Evolutionary conservation across 805 yeast species (phyloP).

Genomic region (Teunomyces aglyptinius): DNA sequence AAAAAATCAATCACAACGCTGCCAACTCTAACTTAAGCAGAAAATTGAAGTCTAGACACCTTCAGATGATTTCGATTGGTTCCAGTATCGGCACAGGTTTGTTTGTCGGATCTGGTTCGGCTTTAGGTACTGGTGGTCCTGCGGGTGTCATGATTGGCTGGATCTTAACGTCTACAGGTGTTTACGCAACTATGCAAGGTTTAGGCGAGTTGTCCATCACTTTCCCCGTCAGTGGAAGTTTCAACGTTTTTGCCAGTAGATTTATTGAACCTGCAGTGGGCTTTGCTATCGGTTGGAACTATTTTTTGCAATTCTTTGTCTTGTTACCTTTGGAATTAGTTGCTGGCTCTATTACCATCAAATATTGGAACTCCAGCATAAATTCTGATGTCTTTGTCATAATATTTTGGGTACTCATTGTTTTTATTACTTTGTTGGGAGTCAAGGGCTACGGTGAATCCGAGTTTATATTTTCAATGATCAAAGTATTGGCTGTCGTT

Average conservation of each 20-base stretch:
- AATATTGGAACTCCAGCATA: conserved; percentile 52
- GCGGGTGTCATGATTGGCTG: conserved; percentile 30
- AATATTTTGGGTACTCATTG: conserved; percentile 48
- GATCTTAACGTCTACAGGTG: conserved; percentile 22
- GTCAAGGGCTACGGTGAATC: conserved; percentile 57
- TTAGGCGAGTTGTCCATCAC: conserved; percentile 54
- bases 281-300: conserved; percentile 54
- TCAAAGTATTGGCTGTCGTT: conserved; percentile 48
- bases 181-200: conserved; percentile 32
- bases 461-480: conserved; percentile 48
- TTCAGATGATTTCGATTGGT: conserved; percentile 69
- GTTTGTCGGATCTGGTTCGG: conserved; percentile 47
- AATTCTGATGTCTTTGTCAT: conserved; percentile 63
- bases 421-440: conserved; percentile 49
- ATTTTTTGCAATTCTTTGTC: conserved; percentile 55
- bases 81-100: conserved; percentile 71
- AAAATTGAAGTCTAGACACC: conserved; percentile 46
- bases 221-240: conserved; percentile 54
- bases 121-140: conserved; percentile 35
- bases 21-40: conserved; percentile 24
- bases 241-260: conserved; percentile 49
- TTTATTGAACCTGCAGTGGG: conserved; percentile 58
- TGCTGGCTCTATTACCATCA: conserved; percentile 58
- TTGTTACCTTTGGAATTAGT: conserved; percentile 59
- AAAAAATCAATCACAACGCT: conserved; percentile 26